Conservation (phyloP, 345 rosid species). For the Gossypium longicalyx region DNA sequence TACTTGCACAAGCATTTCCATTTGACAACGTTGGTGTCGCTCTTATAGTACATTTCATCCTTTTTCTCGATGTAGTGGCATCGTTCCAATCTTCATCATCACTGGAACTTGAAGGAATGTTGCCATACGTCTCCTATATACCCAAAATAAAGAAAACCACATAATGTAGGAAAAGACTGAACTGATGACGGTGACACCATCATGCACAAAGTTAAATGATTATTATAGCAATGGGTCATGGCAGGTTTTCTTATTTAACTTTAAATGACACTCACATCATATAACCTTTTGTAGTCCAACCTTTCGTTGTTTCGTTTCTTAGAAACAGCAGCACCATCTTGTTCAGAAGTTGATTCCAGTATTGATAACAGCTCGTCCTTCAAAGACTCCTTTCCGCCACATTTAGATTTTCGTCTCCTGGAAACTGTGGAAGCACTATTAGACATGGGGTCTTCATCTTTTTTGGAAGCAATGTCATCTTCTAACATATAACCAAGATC, state of each 20-base stretch:
- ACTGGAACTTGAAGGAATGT: conserved; percentile 39
- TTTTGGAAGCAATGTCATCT: conserved; percentile 29
- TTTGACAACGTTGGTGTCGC: conserved; percentile 25
- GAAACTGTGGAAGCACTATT: conserved; percentile 16
- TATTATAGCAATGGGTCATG: not conserved
- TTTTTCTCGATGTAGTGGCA: conserved; percentile 33
- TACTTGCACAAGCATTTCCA: conserved; percentile 24
- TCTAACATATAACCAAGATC: conserved; percentile 38
- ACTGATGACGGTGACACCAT: not conserved
- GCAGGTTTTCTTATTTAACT: not conserved
- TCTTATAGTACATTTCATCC: conserved; percentile 26
- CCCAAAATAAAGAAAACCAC: conserved; percentile 20
- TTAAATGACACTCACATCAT: conserved; percentile 63
- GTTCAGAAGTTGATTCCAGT: conserved; percentile 33
- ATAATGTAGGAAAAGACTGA: not conserved
- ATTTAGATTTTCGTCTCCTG: conserved; percentile 22
- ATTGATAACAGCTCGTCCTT: conserved; percentile 29
- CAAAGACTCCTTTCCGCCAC: conserved; percentile 26
- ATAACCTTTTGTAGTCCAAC: conserved; percentile 88
- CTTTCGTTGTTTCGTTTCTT: conserved; percentile 55
- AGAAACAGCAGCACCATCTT: conserved; percentile 41
- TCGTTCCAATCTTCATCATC: conserved; percentile 66
- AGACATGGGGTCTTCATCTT: conserved; percentile 24
- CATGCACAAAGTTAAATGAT: not conserved
- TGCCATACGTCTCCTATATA: conserved; percentile 74